Percentiles rank a stretch among this genome's conserved stretches.
phyloP scores from a whole-genome alignment of 2,329 filamentous ascomycete genomes.

The Byssothecium circinans region DNA sequence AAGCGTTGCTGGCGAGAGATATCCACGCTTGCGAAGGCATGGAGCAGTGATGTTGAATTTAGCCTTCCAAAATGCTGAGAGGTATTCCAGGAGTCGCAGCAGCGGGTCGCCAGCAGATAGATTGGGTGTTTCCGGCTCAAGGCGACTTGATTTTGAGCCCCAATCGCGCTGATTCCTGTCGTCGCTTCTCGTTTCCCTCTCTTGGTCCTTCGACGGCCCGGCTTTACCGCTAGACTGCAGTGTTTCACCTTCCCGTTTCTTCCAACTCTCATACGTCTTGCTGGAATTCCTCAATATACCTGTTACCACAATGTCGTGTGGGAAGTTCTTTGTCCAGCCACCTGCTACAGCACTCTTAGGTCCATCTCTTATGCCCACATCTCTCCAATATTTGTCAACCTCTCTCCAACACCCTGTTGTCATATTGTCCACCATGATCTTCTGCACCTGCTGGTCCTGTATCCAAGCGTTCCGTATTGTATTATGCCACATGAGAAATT shows the following conservation, averaged over 20 bases:
- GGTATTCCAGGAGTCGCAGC: constrained; percentile 70
- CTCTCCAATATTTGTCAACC: constrained; percentile 54
- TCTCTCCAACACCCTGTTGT: constrained; percentile 39
- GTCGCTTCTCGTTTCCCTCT: constrained; percentile 44
- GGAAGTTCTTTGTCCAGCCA: constrained; percentile 60
- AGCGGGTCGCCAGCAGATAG: constrained; percentile 83
- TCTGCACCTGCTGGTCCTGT: constrained; percentile 39
- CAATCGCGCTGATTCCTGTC: constrained; percentile 65
- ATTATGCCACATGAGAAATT: constrained; percentile 87
- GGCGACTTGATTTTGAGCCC: constrained; percentile 66
- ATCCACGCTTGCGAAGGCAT: constrained; percentile 84
- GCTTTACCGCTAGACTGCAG: constrained; percentile 10
- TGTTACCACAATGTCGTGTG: constrained; percentile 59
- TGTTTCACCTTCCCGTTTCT: constrained; percentile 19
- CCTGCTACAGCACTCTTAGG: constrained; percentile 72
- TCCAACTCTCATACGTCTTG: constrained; percentile 32
- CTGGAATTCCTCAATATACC: constrained; percentile 47
- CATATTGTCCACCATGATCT: constrained; percentile 31
- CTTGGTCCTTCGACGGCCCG: constrained; percentile 16
- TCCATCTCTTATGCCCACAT: constrained; percentile 82
- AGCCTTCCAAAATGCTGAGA: constrained; percentile 88
- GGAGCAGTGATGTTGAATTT: constrained; percentile 76
- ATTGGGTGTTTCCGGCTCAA: constrained; percentile 72
- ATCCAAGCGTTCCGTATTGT: constrained; percentile 57
- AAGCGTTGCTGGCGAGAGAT: constrained; percentile 74